phyloP scores from a whole-genome alignment of 2,329 filamentous ascomycete species.

The Nigrospora oryzae region DNA sequence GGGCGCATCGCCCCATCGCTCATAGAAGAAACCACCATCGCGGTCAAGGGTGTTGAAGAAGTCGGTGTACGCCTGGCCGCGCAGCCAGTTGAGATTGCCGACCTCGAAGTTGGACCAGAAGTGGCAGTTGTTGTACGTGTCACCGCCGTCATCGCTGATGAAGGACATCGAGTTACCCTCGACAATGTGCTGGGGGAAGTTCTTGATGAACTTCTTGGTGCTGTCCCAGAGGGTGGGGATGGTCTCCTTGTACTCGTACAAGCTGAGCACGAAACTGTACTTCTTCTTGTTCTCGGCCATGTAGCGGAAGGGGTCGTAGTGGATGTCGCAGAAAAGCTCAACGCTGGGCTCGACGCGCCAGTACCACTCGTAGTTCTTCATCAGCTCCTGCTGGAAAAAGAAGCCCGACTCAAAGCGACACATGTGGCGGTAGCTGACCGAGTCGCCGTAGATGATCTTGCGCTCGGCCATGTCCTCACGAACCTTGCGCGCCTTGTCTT shows the following conservation, averaged over 20 bases:
- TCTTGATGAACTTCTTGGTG: conserved; percentile 86
- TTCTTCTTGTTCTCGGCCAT: conserved; percentile 97
- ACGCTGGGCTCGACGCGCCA: conserved; percentile 98
- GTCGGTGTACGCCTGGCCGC: conserved; percentile 80
- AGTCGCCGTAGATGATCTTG: conserved; percentile 98
- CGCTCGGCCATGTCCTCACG: conserved; percentile 88
- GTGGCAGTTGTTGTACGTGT: conserved; percentile 94
- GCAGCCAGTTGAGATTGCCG: conserved; percentile 87
- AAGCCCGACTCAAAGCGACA: conserved; percentile 98
- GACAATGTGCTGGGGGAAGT: conserved; percentile 80
- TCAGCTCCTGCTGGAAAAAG: conserved; percentile 91
- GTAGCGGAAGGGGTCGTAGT: conserved; percentile 92
- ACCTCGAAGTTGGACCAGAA: conserved; percentile 99
- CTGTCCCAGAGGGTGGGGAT: conserved; percentile 95
- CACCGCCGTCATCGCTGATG: conserved; percentile 82
- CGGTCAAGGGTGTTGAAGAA: conserved; percentile 83
- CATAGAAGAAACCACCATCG: conserved; percentile 97
- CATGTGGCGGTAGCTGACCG: conserved; percentile 97
- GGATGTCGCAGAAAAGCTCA: conserved; percentile 90
- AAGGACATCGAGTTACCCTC: conserved; percentile 83
- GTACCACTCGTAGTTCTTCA: conserved; percentile 98
- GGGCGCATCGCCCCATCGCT: conserved; percentile 95
- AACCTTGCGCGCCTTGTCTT: conserved; percentile 83
- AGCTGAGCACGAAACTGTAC: conserved; percentile 91
- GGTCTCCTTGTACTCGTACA: conserved; percentile 95